Evolutionary conservation across 2,329 filamentous ascomycete genomes (phyloP), one percentile per base, ranked within the genome.

Genomic region (Talaromyces sp.): DNA sequence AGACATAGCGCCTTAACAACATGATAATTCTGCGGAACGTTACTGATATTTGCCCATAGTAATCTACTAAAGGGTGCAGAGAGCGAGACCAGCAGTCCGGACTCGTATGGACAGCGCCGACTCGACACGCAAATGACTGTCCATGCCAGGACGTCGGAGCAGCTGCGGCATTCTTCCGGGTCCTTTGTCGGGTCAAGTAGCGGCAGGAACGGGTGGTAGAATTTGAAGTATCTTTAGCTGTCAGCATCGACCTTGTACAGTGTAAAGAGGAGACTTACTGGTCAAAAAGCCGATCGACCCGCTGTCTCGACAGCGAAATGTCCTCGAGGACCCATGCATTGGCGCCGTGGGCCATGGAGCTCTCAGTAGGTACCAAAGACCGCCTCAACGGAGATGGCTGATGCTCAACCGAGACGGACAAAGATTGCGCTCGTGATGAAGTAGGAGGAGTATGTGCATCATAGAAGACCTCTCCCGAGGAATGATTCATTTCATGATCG

Each of bases 151-250:
- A 88, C 74, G 37, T 82, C 83, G 61, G 83, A 85, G 61, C 82
- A 78, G 33, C 81, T 79, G 62, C 83, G 82, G 71, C 84, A 86
- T 61, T 83, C 79, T 58, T 86, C 83, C 5, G 84, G 82, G 6
- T 78, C 76, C 66, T 81, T 79, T 11, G 80, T 72, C 5, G 80
- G 80, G 63, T 86, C 85, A 60, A 88, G 76, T 62, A 88, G 79
- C 0, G 86, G 85, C 33, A 88, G 74, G 68, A 87, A 88, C 0
- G 83, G 83, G 67, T 89, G 86, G 69, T 87, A 88, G 58, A 80
- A 80, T 35, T 80, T 80, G 72, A 87, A 88, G 74, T 84, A 89
- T 65, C 86, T 35, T n/a, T 8, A 9, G n/a, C 5, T 46, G n/a
- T 56, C 8, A 46, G 23, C 28, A 7, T 23, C 12, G 12, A 46